These are phyloP conservation scores for Gossypium longicalyx DNA, from an alignment of 345 rosid genomes.

Conservation along the genomic window DNA sequence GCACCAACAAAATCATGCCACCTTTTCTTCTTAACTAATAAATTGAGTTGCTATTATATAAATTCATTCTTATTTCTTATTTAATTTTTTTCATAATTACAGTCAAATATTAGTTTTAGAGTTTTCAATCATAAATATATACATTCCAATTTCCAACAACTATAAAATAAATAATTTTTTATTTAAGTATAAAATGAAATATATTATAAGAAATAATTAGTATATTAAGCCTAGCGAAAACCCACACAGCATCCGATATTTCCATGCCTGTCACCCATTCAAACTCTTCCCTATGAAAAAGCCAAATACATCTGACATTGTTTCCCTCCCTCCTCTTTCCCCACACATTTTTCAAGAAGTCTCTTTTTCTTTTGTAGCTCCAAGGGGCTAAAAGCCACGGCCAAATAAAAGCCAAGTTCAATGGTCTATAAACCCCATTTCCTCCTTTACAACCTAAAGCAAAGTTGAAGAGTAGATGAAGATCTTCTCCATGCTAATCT, in stretches of 20 bases:
- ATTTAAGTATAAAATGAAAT: neutral
- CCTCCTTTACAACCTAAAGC: neutral
- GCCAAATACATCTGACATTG: neutral
- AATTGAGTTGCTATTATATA: neutral
- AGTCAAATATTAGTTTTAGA: too few relatives aligned
- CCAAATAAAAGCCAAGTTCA: neutral
- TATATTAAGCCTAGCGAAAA: neutral
- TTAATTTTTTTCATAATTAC: too few relatives aligned
- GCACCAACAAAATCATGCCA: conserved; percentile 39
- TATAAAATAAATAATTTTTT: too few relatives aligned
- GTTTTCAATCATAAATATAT: too few relatives aligned
- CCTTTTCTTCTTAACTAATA: conserved; percentile 23
- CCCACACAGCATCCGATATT: neutral
- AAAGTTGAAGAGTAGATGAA: neutral
- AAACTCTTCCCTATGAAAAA: conserved; percentile 3
- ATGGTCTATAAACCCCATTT: neutral
- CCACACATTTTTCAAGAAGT: neutral
- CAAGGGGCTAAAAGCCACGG: neutral
- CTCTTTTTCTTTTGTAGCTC: neutral
- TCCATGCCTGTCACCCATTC: conserved; percentile 27
- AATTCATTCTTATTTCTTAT: too few relatives aligned
- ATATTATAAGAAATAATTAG: neutral
- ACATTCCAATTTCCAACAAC: too few relatives aligned
- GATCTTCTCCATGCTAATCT: conserved; percentile 20
- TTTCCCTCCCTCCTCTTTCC: neutral